Conservation (phyloP, 108 stramenopile genomes). For the Licmophora abbreviata region DNA sequence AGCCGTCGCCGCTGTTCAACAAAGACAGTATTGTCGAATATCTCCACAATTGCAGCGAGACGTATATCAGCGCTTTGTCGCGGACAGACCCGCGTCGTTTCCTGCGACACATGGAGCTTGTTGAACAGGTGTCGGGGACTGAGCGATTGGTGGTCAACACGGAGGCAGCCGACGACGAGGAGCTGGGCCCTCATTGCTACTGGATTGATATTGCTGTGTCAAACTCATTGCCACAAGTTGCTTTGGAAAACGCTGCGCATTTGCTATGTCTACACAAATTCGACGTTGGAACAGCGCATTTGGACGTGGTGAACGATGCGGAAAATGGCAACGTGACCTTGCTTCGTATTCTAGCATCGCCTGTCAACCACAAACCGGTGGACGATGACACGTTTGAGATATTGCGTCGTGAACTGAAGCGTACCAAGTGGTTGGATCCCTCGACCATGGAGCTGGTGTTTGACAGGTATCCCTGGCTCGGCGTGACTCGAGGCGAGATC, state of each 20-base stretch:
- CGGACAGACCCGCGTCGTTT: slow-evolving; percentile 68
- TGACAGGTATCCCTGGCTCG: slow-evolving; percentile 66
- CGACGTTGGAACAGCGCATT: slow-evolving; percentile 83
- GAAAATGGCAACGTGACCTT: slow-evolving; percentile 89
- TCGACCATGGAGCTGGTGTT: slow-evolving; percentile 83
- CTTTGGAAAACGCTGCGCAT: slow-evolving; percentile 76
- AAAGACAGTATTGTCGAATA: slow-evolving; percentile 58
- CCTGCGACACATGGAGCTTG: slow-evolving; percentile 66
- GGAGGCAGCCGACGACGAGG: slow-evolving; percentile 27
- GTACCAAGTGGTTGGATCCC: slow-evolving; percentile 89
- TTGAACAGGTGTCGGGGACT: slow-evolving; percentile 74
- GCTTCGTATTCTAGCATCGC: slow-evolving; percentile 74
- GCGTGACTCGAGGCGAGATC: slow-evolving; percentile 76
- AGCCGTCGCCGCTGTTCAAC: slow-evolving; percentile 33
- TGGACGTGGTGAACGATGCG: slow-evolving; percentile 87
- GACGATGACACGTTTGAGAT: slow-evolving; percentile 44
- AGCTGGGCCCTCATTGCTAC: slow-evolving; percentile 43
- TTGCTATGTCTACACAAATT: slow-evolving; percentile 76
- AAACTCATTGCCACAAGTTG: slow-evolving; percentile 83
- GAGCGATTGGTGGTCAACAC: slow-evolving; percentile 80
- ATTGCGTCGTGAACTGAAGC: slow-evolving; percentile 66
- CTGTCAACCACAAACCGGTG: slow-evolving; percentile 10
- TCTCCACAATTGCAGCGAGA: slow-evolving; percentile 66
- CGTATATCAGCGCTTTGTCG: slow-evolving; percentile 57
- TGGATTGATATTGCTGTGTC: slow-evolving; percentile 92